phyloP scores from a whole-genome alignment of 1,284 basidiomycete species.

The Rhizoctonia solani region DNA sequence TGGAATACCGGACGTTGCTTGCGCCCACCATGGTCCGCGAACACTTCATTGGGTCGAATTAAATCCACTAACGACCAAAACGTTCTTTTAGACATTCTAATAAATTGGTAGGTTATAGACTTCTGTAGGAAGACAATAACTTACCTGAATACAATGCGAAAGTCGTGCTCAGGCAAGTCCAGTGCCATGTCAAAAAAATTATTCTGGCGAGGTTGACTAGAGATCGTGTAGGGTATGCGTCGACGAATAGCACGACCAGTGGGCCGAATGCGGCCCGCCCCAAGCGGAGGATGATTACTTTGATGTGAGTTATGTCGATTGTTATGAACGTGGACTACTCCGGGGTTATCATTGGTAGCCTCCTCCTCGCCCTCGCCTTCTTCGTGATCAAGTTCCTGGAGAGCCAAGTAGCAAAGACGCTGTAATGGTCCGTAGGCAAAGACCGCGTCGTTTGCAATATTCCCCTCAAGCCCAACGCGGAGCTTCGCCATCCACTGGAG shows the following conservation, averaged over 20 bases:
- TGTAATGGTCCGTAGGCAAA: no score
- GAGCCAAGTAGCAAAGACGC: no score
- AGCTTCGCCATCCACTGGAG: no score
- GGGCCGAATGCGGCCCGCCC: not conserved
- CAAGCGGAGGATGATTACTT: no score
- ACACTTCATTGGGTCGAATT: not conserved
- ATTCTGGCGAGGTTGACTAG: not conserved
- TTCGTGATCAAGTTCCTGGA: no score
- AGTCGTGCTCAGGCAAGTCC: not conserved
- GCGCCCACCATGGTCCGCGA: not conserved
- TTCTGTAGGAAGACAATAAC: not conserved
- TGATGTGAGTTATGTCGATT: no score
- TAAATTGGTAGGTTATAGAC: not conserved
- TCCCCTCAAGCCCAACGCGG: no score
- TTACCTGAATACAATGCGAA: not conserved
- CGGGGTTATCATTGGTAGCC: no score
- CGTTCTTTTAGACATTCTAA: not conserved
- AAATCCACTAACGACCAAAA: slow-evolving; percentile 1
- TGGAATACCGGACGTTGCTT: not conserved
- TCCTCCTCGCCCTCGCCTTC: no score
- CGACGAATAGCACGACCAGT: not conserved
- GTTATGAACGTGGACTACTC: no score
- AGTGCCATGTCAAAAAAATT: not conserved
- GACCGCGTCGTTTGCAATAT: no score
- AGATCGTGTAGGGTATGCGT: not conserved